Percentiles rank a stretch among this genome's conserved stretches.
These are phyloP conservation scores for Kitagawia praeruptora DNA, from an alignment of 129 eudicot species.

Conservation along the genomic window DNA sequence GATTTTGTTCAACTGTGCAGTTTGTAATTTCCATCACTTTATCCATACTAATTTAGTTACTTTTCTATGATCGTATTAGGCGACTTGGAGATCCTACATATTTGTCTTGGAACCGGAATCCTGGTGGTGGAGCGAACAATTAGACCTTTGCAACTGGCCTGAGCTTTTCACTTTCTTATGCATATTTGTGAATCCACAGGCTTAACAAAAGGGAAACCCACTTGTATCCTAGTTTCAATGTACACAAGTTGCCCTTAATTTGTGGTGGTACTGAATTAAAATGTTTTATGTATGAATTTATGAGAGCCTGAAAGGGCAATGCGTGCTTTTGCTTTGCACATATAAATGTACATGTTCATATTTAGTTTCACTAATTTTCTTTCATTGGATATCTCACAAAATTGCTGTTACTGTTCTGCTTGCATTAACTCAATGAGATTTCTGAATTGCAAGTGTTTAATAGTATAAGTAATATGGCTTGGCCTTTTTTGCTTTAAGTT, in stretches of 20 bases:
- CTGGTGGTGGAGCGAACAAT: neutral
- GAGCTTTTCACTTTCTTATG: neutral
- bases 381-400: neutral
- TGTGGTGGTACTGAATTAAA: neutral
- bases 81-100: conserved; percentile 2
- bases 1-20: neutral
- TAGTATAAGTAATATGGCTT: neutral
- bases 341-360: neutral
- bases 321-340: neutral
- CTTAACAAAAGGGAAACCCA: neutral
- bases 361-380: neutral
- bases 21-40: neutral
- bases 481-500: too few relatives aligned
- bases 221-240: neutral
- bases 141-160: neutral
- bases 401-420: neutral
- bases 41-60: neutral
- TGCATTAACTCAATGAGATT: neutral
- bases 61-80: neutral
- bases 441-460: neutral
- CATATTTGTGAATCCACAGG: neutral
- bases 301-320: neutral
- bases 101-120: conserved; percentile 8
- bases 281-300: neutral
- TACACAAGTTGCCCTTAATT: neutral